A percentile compares a stretch with the other conserved stretches of the same genome.
These are phyloP conservation scores for Iberis pinnata DNA, from an alignment of 345 rosid genomes.

Conservation along the genomic window DNA sequence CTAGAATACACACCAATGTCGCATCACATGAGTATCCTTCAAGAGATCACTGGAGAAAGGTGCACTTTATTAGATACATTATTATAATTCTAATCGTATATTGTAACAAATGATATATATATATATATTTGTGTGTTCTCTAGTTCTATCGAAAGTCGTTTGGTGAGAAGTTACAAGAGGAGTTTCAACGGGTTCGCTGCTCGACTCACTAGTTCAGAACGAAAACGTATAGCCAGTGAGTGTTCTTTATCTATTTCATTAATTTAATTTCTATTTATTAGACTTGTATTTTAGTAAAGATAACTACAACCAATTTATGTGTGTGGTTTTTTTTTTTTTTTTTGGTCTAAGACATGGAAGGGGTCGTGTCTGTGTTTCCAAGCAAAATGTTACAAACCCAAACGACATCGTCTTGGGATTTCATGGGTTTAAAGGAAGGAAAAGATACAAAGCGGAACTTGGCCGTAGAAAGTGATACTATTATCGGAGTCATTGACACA, in stretches of 20 bases:
- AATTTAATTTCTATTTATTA: background rate
- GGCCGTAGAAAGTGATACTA: slow-evolving; percentile 29
- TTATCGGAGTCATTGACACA: slow-evolving; percentile 36
- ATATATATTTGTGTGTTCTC: background rate
- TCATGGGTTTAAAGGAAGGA: slow-evolving; percentile 38
- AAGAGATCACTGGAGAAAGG: slow-evolving; percentile 26
- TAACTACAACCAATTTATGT: background rate
- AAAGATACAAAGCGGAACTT: slow-evolving; percentile 8
- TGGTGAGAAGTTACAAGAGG: slow-evolving; percentile 45
- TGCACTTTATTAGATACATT: background rate
- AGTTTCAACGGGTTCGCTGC: slow-evolving; percentile 68
- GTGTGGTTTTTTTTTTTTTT: too few species aligned
- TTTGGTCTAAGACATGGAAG: slow-evolving; percentile 27
- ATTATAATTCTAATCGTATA: background rate
- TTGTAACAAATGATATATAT: background rate
- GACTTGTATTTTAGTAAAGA: too few species aligned
- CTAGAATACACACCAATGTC: slow-evolving; percentile 22
- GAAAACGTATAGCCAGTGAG: slow-evolving; percentile 36
- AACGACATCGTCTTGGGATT: slow-evolving; percentile 56
- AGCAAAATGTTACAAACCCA: slow-evolving; percentile 27
- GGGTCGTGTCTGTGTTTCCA: slow-evolving; percentile 44
- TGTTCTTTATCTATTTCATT: background rate
- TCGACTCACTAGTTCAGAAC: slow-evolving; percentile 39
- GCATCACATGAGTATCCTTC: slow-evolving; percentile 30
- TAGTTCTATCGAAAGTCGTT: slow-evolving; percentile 27